Conservation (phyloP, 2,329 filamentous ascomycete species). For the Geoglossum cookeanum region DNA sequence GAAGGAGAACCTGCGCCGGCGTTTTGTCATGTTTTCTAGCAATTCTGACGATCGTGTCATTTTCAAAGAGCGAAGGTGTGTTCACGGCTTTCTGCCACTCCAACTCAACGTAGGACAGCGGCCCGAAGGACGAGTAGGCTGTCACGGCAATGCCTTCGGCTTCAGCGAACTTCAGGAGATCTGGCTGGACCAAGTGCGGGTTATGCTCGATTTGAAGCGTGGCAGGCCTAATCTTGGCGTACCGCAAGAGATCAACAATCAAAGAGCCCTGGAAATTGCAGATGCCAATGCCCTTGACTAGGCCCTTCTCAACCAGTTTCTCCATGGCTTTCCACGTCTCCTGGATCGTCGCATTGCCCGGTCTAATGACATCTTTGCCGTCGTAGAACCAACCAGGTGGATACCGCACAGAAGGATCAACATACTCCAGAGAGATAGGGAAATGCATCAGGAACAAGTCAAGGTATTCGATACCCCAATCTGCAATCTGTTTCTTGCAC, state of each 20-base stretch:
- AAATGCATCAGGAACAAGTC: conserved; percentile 84
- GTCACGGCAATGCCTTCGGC: conserved; percentile 54
- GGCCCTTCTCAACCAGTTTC: conserved; percentile 44
- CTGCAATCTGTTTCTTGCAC: conserved; percentile 53
- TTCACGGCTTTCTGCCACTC: conserved; percentile 47
- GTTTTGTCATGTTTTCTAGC: conserved; percentile 53
- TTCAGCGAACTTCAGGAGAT: conserved; percentile 51
- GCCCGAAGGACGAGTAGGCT: conserved; percentile 71
- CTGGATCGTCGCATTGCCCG: conserved; percentile 52
- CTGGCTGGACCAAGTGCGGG: conserved; percentile 63
- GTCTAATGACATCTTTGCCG: conserved; percentile 38
- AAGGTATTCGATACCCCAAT: conserved; percentile 78
- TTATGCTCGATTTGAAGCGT: conserved; percentile 81
- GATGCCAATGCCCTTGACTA: conserved; percentile 58
- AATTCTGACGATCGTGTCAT: conserved; percentile 42
- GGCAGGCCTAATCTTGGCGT: conserved; percentile 54
- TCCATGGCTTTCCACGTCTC: conserved; percentile 76
- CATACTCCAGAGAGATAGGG: conserved; percentile 69
- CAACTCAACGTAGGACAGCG: conserved; percentile 60
- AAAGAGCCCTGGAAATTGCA: conserved; percentile 67
- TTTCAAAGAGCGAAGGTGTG: conserved; percentile 50
- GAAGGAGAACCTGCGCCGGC: conserved; percentile 61
- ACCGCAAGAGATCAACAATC: conserved; percentile 61
- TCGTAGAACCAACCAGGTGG: conserved; percentile 52
- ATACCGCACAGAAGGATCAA: conserved; percentile 61